Evolutionary conservation across 2,329 filamentous ascomycete genomes (phyloP).

Genomic region (Hymenoscyphus fraxineus): DNA sequence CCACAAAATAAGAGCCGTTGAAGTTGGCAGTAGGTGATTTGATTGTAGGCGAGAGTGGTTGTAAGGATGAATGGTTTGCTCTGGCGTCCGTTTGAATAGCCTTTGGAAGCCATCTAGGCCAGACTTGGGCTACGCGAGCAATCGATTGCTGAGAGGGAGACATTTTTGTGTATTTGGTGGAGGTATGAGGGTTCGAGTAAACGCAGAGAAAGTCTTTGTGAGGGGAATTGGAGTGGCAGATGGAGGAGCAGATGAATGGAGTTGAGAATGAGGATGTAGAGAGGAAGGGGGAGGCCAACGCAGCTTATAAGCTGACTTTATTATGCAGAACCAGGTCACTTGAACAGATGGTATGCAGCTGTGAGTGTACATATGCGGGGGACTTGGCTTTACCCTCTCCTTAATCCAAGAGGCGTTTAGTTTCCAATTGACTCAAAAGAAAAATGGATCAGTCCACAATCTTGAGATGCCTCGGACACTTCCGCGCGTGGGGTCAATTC

Average conservation of each 20-base stretch:
- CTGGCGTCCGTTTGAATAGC: not conserved
- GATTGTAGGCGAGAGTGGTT: constrained; percentile 3
- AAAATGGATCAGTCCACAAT: constrained; percentile 3
- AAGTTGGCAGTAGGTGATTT: not conserved
- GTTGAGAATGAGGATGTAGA: not conserved
- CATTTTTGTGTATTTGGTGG: not conserved
- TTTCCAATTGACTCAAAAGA: not conserved
- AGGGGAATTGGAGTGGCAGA: not conserved
- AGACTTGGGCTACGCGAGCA: constrained; percentile 9
- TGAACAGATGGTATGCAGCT: not conserved
- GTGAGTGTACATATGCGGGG: constrained; percentile 1
- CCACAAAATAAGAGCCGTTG: not conserved
- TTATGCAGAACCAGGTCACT: not conserved
- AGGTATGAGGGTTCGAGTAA: not conserved
- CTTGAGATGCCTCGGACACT: constrained; percentile 1
- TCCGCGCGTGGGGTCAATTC: constrained; percentile 4
- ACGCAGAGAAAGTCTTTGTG: not conserved
- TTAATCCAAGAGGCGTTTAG: not conserved
- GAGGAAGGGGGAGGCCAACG: not conserved
- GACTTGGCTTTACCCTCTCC: not conserved
- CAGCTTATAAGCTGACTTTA: not conserved
- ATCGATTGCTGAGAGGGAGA: constrained; percentile 6
- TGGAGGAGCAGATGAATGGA: not conserved
- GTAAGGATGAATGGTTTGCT: not conserved
- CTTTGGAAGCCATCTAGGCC: constrained; percentile 10